A percentile compares a stretch with the other conserved stretches of the same genome.
Evolutionary conservation across 352 stramenopile genomes (phyloP).

Genomic region (Phytophthora palmivora): DNA sequence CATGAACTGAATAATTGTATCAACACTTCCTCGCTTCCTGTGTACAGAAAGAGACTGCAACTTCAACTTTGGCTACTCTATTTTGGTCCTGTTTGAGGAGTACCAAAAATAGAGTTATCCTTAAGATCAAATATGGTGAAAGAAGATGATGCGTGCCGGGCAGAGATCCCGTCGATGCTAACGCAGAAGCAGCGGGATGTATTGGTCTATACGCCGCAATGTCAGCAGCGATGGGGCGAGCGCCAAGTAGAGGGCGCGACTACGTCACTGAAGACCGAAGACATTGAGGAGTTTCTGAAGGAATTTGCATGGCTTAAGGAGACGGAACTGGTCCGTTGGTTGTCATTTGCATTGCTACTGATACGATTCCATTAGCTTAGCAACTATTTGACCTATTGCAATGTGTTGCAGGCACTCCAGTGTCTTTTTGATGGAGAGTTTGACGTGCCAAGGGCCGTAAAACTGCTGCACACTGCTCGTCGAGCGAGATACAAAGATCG

Average conservation of each 20-base stretch:
- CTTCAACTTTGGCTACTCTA: not conserved
- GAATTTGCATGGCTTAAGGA: conserved; percentile 58
- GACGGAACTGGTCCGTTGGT: conserved; percentile 54
- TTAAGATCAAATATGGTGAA: conserved; percentile 26
- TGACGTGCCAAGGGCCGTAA: conserved; percentile 46
- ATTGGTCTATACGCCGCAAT: conserved; percentile 30
- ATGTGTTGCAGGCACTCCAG: conserved; percentile 53
- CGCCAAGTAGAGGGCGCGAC: conserved; percentile 14
- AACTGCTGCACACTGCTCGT: conserved; percentile 47
- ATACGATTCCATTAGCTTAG: conserved; percentile 1
- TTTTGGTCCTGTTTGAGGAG: not conserved
- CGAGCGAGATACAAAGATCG: conserved; percentile 31
- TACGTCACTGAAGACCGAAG: conserved; percentile 33
- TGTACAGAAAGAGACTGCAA: too few relatives aligned
- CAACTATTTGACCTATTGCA: not conserved
- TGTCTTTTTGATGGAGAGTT: conserved; percentile 69
- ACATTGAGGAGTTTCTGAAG: conserved; percentile 63
- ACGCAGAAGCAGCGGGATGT: conserved; percentile 29
- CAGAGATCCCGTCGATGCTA: conserved; percentile 62
- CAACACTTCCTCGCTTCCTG: too few relatives aligned
- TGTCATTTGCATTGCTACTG: not conserved
- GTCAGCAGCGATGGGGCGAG: conserved; percentile 53
- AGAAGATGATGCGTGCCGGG: conserved; percentile 51
- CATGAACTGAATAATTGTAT: too few relatives aligned
- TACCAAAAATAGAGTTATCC: conserved; percentile 13